Base-by-base conservation (phyloP, 2,329 filamentous ascomycete genomes). In the Talaromyces sp. region DNA sequence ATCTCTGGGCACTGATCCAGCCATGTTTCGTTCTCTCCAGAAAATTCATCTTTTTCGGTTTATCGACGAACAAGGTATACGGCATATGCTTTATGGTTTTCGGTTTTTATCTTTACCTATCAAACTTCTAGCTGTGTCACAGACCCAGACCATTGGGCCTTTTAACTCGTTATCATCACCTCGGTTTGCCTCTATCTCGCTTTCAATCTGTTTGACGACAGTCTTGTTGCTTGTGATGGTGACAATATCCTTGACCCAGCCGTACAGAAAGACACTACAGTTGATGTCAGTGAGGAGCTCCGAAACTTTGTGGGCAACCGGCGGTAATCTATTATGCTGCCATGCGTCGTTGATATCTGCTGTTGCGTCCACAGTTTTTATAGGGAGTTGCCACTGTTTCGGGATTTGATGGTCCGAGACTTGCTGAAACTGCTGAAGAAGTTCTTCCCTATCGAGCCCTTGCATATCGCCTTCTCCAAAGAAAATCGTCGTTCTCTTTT, bases 171-270 rank as follows among this genome's bases (percentile, higher is more conserved):
- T 80, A 42, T 79, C 71, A 1, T 74, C 73, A 27, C 76, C 71
- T 56, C 79, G 75, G 63, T 82, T 76, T 63, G 80, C 78, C 64
- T 88, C 85, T 55, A 89, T 77, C 2, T 81, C 76, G 28, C 70
- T 72, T 65, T 90, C 85, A 52, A 93, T 85, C 65, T 87, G 83
- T 65, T 85, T 89, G 27, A 85, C 83, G 52, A 89, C 86, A 1
- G 84, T 84, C 27, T 84, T 82, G 70, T 93, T 92, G 64, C 87
- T 88, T 3, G 89, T 91, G 57, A 93, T 75, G 0, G 89, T 92
- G 1, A 87, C 89, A 30, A 83, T 70, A 0, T 82, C 78, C 8
- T 78, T 75, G 9, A 81, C 80, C 90, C 90, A 93, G 16, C 89
- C 89, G 68, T 87, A 87, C 58, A 89, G 78, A 69, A 92, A 91